phyloP scores from a whole-genome alignment of 2,329 filamentous ascomycete genomes.

The Phialocephala subalpina region DNA sequence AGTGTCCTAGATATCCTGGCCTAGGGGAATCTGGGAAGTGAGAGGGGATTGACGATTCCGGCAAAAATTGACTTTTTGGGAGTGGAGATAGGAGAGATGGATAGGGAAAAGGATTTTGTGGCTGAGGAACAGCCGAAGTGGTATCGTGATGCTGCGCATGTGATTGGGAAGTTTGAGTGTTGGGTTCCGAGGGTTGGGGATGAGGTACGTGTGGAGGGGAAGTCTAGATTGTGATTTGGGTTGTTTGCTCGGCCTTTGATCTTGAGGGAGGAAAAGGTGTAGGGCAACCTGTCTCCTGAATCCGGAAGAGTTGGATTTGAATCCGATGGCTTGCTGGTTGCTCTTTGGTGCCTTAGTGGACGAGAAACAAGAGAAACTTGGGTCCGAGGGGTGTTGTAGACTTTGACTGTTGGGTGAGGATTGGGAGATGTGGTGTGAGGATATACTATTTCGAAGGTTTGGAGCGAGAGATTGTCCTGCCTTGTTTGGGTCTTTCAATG shows the following conservation, averaged over 20 bases:
- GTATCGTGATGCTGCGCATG: conserved; percentile 4
- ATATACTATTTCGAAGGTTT: too few relatives aligned
- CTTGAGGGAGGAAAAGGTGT: not conserved
- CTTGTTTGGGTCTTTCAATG: too few relatives aligned
- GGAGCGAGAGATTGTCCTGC: too few relatives aligned
- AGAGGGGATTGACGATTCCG: not conserved
- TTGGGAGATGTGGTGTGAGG: too few relatives aligned
- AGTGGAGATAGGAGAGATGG: not conserved
- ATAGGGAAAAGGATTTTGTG: conserved; percentile 8
- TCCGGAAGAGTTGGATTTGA: not conserved
- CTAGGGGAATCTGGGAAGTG: not conserved
- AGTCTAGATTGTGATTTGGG: not conserved
- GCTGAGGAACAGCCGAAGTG: not conserved
- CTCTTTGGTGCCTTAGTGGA: not conserved
- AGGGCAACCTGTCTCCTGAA: not conserved
- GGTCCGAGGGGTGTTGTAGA: too few relatives aligned
- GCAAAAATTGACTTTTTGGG: not conserved
- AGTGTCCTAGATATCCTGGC: not conserved
- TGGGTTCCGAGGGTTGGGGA: not conserved
- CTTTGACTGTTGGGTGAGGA: too few relatives aligned
- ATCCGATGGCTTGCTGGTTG: too few relatives aligned
- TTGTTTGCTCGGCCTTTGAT: not conserved
- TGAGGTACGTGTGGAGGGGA: not conserved
- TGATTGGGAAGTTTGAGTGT: not conserved
- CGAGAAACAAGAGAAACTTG: conserved; percentile 9